These are phyloP conservation scores for Daldinia sp. DNA, from an alignment of 2,329 filamentous ascomycete species.

Conservation along the genomic window DNA sequence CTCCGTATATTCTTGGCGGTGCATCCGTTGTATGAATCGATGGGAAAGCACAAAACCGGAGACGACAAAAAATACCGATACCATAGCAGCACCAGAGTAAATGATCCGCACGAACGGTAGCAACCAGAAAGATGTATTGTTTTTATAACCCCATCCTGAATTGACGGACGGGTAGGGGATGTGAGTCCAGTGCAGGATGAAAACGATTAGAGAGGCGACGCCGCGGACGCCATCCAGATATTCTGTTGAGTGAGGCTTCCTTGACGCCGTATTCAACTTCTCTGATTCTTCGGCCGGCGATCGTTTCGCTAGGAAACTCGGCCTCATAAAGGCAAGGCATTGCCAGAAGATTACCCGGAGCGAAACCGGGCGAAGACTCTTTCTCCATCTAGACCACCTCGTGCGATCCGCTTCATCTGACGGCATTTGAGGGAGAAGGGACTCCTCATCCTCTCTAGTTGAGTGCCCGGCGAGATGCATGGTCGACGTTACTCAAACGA, in stretches of 20 bases:
- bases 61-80: conserved; percentile 58
- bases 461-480: conserved; percentile 42
- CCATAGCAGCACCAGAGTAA: conserved; percentile 56
- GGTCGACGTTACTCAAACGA: conserved; percentile 31
- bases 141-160: conserved; percentile 53
- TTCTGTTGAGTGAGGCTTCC: conserved; percentile 51
- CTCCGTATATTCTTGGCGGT: conserved; percentile 49
- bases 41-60: conserved; percentile 57
- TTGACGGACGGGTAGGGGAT: conserved; percentile 49
- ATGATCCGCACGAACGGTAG: conserved; percentile 56
- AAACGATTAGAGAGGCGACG: conserved; percentile 57
- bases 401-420: conserved; percentile 23
- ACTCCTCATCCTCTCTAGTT: conserved; percentile 45
- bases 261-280: conserved; percentile 30
- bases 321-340: conserved; percentile 44
- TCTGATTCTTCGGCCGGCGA: conserved; percentile 37
- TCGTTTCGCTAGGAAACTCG: conserved; percentile 47
- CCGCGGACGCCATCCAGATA: conserved; percentile 58
- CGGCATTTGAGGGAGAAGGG: conserved; percentile 42
- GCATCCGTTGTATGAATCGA: conserved; percentile 54
- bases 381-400: conserved; percentile 23
- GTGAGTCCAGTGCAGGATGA: conserved; percentile 55
- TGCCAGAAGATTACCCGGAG: conserved; percentile 33
- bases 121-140: conserved; percentile 50
- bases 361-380: conserved; percentile 31